Evolutionary conservation across 1,284 basidiomycete species (phyloP), one percentile per base, ranked within the genome.

Genomic region (Salmacisia buchloeana): DNA sequence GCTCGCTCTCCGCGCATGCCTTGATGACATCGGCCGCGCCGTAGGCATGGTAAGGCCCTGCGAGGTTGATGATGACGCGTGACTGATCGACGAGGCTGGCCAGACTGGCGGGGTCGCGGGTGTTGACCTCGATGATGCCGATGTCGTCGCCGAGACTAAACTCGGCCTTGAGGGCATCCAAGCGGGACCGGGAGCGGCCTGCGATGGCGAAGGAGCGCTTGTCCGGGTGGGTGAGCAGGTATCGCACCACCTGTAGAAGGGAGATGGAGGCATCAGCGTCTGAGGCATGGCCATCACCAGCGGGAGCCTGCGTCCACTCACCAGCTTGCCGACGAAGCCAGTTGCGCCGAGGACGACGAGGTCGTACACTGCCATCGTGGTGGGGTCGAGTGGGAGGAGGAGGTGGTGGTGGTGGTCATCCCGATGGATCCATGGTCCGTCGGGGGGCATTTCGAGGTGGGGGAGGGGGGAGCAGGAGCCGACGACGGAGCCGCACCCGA

Each of bases 1-100:
- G 49, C 6, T 54, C 27, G 41, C 83, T 79, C 59, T 80, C 74
- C n/a, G 82, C 83, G 65, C 85, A 86, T 0, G 85, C 84, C 52
- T 84, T 83, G 4, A 83, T 21, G 74, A 81, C 67, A 15, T 72
- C 62, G 10, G 43, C 43, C 4, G 69, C 74, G 9, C 66, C 69
- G 36, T 68, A 67, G 21, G 62, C 63, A 6, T 65, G 63, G 52
- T 72, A 76, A 1, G 74, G 74, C 0, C 74, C 74, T 13, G 71
- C 74, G 35, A 71, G 67, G 65, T 76, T 76, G 65, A 76, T 64
- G 9, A 76, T 29, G 9, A 65, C 71, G 12, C 49, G 58, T 2
- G 69, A 62, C 33, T 67, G 64, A 0, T 31, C 2, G 0, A 69
- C 69, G 65, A 76, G 69, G 5, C 61, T 45, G 18, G 63, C 36